Conservation (phyloP, 371 early-diverging fungal species). For the Haplosporangium sp. region DNA sequence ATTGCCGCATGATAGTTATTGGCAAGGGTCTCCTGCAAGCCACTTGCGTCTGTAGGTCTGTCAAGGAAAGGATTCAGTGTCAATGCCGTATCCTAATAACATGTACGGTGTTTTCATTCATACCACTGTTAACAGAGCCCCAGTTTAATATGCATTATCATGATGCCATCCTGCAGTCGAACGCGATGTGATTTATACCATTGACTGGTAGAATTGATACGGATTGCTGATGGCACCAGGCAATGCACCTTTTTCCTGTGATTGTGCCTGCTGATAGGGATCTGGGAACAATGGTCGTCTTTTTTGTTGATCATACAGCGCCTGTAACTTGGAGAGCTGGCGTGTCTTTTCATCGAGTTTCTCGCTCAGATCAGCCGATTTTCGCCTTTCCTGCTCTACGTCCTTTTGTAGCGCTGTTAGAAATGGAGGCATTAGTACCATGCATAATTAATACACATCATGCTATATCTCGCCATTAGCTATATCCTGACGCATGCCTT, state of each 20-base stretch:
- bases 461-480: background rate
- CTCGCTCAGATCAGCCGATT: slow-evolving; percentile 61
- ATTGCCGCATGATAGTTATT: too few relatives aligned
- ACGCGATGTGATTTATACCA: background rate
- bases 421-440: background rate
- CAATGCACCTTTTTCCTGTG: background rate
- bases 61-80: too few relatives aligned
- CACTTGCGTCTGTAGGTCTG: too few relatives aligned
- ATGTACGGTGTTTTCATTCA: too few relatives aligned
- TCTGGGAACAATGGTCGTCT: slow-evolving; percentile 58
- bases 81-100: too few relatives aligned
- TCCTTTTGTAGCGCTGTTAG: slow-evolving; percentile 58
- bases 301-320: slow-evolving; percentile 70
- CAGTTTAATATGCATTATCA: too few relatives aligned
- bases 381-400: slow-evolving; percentile 66
- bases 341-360: slow-evolving; percentile 72
- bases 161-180: too few relatives aligned
- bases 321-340: slow-evolving; percentile 70
- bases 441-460: background rate
- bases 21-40: too few relatives aligned
- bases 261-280: slow-evolving; percentile 23
- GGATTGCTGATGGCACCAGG: background rate
- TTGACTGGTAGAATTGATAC: slow-evolving; percentile 1
- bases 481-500: background rate
- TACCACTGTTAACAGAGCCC: too few relatives aligned